Base-by-base conservation (phyloP, 768 basidiomycete genomes). In the Tulasnella sp. region DNA sequence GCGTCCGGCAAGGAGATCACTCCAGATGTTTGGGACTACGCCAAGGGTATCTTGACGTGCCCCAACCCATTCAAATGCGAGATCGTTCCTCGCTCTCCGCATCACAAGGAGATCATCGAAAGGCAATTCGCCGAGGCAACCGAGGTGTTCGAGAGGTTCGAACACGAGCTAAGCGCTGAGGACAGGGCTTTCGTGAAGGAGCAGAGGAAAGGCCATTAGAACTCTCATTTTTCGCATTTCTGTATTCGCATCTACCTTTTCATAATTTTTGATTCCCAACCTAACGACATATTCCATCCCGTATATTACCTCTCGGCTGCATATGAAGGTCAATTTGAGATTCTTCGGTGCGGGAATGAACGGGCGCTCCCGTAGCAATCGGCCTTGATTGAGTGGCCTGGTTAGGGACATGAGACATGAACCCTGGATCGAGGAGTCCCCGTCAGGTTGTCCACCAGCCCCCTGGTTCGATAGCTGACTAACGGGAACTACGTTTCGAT, bases 1-100 rank as follows among this genome's bases (percentile, higher is more conserved):
- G 80, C 84, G 18, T 80, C 78, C 37, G 81, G 81, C 20, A 48
- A 75, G 24, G 74, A 75, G 46, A 80, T 80, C 75, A 74, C 78
- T 37, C 79, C 72, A 1, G 41, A 80, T 31, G 72, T 72, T 37
- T 80, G 79, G 79, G 79, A 74, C 31, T 80, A 75, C 44, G 79
- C 79, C 42, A 80, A 78, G 77, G 79, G 79, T 3, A 80, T 80
- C 28, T 24, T 80, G 64, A 80, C 79, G 42, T 72, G 79, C 46
- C 79, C 79, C 8, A 80, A 80, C 20, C 79, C 79, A 0, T 80
- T 80, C 79, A 44, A 80, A 31, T 80, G 79, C 44, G 42, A 40
- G n/a, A 80, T 80, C 72, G 58, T 41, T n/a, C 79, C 79, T 44
- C 79, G 79, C 24, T 80, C 79, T 46, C 40, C n/a, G 42, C 79